A percentile compares a stretch with the other conserved stretches of the same genome.
phyloP scores from a whole-genome alignment of 805 yeast genomes.

The Scheffersomyces amazonensis region DNA sequence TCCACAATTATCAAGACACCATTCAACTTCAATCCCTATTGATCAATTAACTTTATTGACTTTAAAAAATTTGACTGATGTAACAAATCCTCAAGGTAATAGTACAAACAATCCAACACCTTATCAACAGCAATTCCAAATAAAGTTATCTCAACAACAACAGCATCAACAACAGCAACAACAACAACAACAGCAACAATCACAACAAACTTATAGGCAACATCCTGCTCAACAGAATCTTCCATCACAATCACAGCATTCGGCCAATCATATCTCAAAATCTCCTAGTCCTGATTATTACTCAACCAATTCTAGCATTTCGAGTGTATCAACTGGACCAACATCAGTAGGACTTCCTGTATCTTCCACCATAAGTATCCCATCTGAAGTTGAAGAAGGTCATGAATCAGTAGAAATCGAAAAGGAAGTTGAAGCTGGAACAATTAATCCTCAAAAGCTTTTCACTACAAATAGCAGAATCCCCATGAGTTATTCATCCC shows the following conservation, averaged over 20 bases:
- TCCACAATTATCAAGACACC: slow-evolving; percentile 6
- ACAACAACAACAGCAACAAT: slow-evolving; percentile 1
- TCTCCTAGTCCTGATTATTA: slow-evolving; percentile 15
- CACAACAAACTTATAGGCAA: not conserved
- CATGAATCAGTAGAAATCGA: not conserved
- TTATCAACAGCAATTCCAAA: not conserved
- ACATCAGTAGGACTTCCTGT: too few species aligned
- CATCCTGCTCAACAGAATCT: not conserved
- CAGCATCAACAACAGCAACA: not conserved
- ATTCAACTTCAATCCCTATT: slow-evolving; percentile 10
- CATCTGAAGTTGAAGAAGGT: not conserved
- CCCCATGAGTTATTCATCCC: slow-evolving; percentile 12
- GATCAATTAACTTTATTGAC: slow-evolving; percentile 26
- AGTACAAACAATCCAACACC: not conserved
- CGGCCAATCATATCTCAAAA: slow-evolving; percentile 8
- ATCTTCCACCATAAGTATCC: not conserved
- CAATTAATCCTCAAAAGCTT: slow-evolving; percentile 33
- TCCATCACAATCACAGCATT: slow-evolving; percentile 1
- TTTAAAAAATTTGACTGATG: slow-evolving; percentile 10
- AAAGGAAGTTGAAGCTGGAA: slow-evolving; percentile 14
- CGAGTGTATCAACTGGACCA: slow-evolving; percentile 1
- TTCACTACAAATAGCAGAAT: slow-evolving; percentile 7
- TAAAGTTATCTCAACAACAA: not conserved
- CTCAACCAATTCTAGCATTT: slow-evolving; percentile 2
- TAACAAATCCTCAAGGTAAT: not conserved